Base-by-base conservation (phyloP, 805 yeast genomes). In the Kluyveromyces nonfermentans region DNA sequence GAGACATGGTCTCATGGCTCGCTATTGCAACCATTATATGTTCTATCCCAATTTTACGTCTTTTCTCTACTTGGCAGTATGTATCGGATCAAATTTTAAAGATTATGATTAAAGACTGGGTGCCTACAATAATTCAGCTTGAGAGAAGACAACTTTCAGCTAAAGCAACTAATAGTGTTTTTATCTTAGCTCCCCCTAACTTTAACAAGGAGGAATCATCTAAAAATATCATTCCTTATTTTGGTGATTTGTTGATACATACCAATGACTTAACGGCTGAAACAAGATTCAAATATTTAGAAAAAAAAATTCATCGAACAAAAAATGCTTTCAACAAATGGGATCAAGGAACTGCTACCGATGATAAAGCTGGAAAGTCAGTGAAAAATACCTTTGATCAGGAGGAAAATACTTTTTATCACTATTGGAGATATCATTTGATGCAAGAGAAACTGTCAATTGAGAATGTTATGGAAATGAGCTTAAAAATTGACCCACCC, bases 1-100 rank as follows among this genome's bases (percentile, higher is more conserved):
- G 97, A 40, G 95, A 90, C 59, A 86, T 87, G 89, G 89, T 88
- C 0, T 81, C 93, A 25, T 90, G 97, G 97, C 67, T 87, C 19
- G 95, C 96, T 0, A 78, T 90, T 51, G 86, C 96, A 1, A 80
- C 93, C 0, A 72, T 83, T 1, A 72, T 89, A 1, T 82, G 95
- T 54, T 84, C 95, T 0, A 77, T 82, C 43, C 95, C 96, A 0
- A 71, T 90, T 1, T 66, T 90, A 45, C 73, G 97, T 50, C 68
- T 90, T 37, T 67, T 74, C 21, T 73, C 75, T 43, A 73, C 89
- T 1, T 90, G 97, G 97, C 67, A 80, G 7, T 67, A 70, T 39
- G 85, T 88, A 4, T 74, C 83, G 12, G 72, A 74, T 17, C 74
- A 74, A 22, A 69, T 75, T 37, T 62, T 85, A 42, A 78, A 75